Evolutionary conservation across 768 basidiomycete species (phyloP), one percentile per base, ranked within the genome.

Genomic region (Russula ochroleuca): DNA sequence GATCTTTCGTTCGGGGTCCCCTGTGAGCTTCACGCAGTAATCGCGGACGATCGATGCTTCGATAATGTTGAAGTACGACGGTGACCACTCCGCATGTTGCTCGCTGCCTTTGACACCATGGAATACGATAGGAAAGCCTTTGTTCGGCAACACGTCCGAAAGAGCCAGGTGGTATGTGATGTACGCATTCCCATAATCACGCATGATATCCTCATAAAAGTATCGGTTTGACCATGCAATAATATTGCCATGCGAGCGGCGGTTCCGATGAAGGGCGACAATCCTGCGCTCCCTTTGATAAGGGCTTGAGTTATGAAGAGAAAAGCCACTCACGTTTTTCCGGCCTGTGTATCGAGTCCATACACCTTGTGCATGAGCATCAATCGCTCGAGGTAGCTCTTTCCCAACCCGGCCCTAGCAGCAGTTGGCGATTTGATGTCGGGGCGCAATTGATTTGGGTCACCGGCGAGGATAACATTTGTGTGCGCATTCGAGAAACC

Each of bases 181-280:
- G 1, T 59, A 56, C 0, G 63, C 63, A 25, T 73, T 68, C 2
- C 71, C 78, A 45, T 67, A 66, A 0, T 72, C 68, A 35, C 72
- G 68, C 23, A 79, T 72, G 9, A 72, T 75, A 40, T 69, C 69
- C 9, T 69, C 66, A 67, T 79, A 79, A 65, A 79, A 76, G 55
- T 69, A 62, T n/a, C 78, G 71, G 66, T 87, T 87, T 2, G 85
- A 78, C 72, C 81, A 86, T 1, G 75, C 61, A n/a, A 86, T 72
- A 47, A 88, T 86, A 5, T 75, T 75, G 21, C 50, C 61, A 15
- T 68, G 67, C 1, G 67, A 68, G 23, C 67, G 66, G 15, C 59
- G 62, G 15, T 68, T 68, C 55, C 51, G 43, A 35, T 41, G 50
- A n/a, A 68, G 66, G 38, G 21, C 45, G 5, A 64, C 62, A 57